Evolutionary conservation across 176 grass and related monocot genomes (phyloP).

Genomic region (Ensete glaucum): DNA sequence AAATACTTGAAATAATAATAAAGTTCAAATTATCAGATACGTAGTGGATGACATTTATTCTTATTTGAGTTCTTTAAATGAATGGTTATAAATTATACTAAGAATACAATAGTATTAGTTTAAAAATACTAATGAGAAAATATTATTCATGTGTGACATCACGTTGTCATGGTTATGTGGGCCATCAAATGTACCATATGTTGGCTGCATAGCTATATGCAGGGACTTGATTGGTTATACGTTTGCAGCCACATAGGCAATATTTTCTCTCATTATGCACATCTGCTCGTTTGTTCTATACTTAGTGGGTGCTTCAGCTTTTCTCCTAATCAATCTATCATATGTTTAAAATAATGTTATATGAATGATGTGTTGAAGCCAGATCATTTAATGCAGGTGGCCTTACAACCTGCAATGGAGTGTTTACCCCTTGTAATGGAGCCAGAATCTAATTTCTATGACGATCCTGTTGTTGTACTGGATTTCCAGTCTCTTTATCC

Average conservation of each 20-base stretch:
- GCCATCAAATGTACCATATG: no score
- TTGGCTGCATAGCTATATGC: no score
- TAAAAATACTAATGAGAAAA: no score
- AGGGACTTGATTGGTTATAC: no score
- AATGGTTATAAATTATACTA: no score
- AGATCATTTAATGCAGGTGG: conserved; percentile 56
- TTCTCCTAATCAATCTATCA: not conserved
- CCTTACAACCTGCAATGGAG: conserved; percentile 95
- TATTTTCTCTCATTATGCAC: not conserved
- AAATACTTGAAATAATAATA: no score
- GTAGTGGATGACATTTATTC: no score
- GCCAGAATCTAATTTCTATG: conserved; percentile 90
- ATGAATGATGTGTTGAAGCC: conserved; percentile 24
- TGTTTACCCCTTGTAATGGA: conserved; percentile 98
- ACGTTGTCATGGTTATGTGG: no score
- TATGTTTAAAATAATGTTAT: not conserved
- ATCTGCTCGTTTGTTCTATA: not conserved
- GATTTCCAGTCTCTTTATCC: conserved; percentile 99
- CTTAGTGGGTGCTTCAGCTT: not conserved
- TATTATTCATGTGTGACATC: no score
- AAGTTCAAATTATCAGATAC: no score
- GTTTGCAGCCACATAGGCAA: not conserved
- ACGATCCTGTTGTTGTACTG: conserved; percentile 86
- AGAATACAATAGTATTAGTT: no score
- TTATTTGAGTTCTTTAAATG: no score